Percentiles rank a stretch among this genome's conserved stretches.
phyloP scores from a whole-genome alignment of 371 early-diverging fungal species.

The Choanephora cucurbitarum region DNA sequence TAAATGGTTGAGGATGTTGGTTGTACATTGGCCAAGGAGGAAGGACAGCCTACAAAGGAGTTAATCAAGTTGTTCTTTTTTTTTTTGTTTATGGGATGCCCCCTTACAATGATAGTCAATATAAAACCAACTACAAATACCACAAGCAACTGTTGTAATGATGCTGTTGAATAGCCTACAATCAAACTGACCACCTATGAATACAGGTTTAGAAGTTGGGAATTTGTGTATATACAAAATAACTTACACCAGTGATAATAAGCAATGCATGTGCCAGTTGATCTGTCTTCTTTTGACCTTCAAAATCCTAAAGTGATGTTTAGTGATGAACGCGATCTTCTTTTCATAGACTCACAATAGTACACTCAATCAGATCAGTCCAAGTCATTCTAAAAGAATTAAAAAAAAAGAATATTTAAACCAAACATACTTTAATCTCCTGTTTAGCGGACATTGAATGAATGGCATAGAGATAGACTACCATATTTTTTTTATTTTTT shows the following conservation, averaged over 20 bases:
- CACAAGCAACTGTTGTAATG: slow-evolving; percentile 13
- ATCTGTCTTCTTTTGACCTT: slow-evolving; percentile 24
- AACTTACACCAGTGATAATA: slow-evolving; percentile 20
- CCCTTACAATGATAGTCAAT: slow-evolving; percentile 22
- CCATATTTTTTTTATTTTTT: too few species aligned
- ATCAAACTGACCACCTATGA: slow-evolving; percentile 22
- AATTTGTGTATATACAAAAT: too few species aligned
- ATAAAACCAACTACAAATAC: slow-evolving; percentile 17
- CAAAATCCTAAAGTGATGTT: slow-evolving; percentile 21
- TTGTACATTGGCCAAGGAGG: slow-evolving; percentile 35
- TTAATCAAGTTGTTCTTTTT: not conserved
- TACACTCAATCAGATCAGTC: slow-evolving; percentile 25
- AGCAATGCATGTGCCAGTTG: slow-evolving; percentile 13
- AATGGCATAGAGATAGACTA: too few species aligned
- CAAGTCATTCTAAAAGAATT: slow-evolving; percentile 16
- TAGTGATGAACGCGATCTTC: too few species aligned
- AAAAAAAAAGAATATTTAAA: not conserved
- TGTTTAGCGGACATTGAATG: too few species aligned
- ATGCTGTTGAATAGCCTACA: slow-evolving; percentile 21
- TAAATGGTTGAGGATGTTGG: slow-evolving; percentile 26
- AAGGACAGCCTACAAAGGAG: slow-evolving; percentile 14
- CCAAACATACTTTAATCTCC: not conserved
- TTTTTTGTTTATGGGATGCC: too few species aligned
- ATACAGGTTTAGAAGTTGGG: too few species aligned
- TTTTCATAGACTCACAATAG: slow-evolving; percentile 17